These are phyloP conservation scores for Gonapodya prolifera DNA, from an alignment of 192 early-diverging fungal species.

Conservation along the genomic window DNA sequence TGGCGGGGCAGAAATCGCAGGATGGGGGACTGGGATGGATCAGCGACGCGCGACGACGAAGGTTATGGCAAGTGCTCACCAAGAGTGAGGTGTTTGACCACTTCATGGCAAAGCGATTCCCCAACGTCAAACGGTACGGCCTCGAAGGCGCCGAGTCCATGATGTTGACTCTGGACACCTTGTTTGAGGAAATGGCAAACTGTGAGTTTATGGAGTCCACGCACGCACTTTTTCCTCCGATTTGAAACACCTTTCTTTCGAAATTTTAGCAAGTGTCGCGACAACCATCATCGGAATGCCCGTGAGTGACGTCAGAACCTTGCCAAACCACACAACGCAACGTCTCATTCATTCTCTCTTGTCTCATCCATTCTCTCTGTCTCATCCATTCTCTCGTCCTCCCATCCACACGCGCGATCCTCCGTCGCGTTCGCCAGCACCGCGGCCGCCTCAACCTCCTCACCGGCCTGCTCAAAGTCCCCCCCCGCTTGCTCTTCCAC, in stretches of 20 bases:
- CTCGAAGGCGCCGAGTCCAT: constrained; percentile 93
- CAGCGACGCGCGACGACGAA: constrained; percentile 47
- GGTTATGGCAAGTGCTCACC: constrained; percentile 62
- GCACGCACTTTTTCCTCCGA: neutral
- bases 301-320: neutral
- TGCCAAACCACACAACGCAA: neutral
- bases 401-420: neutral
- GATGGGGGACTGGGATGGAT: constrained; percentile 9
- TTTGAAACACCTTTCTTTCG: too few relatives aligned
- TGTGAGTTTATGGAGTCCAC: too few relatives aligned
- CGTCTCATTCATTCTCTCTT: neutral
- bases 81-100: constrained; percentile 88
- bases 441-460: constrained; percentile 89
- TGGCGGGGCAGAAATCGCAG: constrained; percentile 29
- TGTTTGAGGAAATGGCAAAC: constrained; percentile 62
- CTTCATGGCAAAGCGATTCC: constrained; percentile 95
- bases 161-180: constrained; percentile 77
- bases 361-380: constrained; percentile 31
- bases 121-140: constrained; percentile 91
- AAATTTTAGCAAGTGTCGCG: neutral
- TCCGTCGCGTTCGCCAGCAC: constrained; percentile 42
- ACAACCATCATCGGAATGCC: neutral
- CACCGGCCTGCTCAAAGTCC: constrained; percentile 71
- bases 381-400: too few relatives aligned
- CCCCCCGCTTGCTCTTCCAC: constrained; percentile 72